Base-by-base conservation (phyloP, 345 rosid species). In the Zanthoxylum bungeanum region DNA sequence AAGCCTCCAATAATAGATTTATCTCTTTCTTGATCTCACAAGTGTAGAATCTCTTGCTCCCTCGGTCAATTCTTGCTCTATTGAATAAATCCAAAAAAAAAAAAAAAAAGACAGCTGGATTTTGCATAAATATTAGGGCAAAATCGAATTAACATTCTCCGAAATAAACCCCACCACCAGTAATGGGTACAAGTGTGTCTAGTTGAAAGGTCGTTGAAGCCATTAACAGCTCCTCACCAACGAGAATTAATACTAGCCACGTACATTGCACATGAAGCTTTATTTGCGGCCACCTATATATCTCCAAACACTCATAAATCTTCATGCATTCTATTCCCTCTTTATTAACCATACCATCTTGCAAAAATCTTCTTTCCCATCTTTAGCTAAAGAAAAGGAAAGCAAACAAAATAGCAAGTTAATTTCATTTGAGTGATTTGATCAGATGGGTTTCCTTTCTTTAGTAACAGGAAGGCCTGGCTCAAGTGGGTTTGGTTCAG, bases 401-500 rank as follows among this genome's bases (percentile, higher is more conserved):
- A n/a, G 16, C 12, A 14, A 22, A 5, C 24, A 31, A 0, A 0
- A n/a, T n/a, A n/a, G n/a, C n/a, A n/a, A n/a, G n/a, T n/a, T n/a
- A n/a, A n/a, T n/a, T n/a, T n/a, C n/a, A 14, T 39, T 63, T 47
- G 37, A 59, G 24, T 31, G 8, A 16, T 17, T 53, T 37, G 14
- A 6, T 39, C 27, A 78, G 37, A 81, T 85, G 89, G 86, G 84
- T 4, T 66, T 92, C 27, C 67, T 86, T n/a, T 76, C 86, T 1
- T 60, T 87, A 84, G 76, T 84, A 14, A 91, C 94, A 0, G 99
- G 98, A 8, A 53, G 77, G 78, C 82, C 81, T 22, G 98, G 99
- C 22, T 83, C 78, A 4, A 92, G 97, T 65, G 98, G 99, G 67
- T 95, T 87, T 77, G 99, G 99, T 59, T 95, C 99, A 0, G 85